Percentiles rank a stretch among this genome's conserved stretches.
These are phyloP conservation scores for Panellus pusillus DNA, from an alignment of 768 basidiomycete genomes.

Conservation along the genomic window DNA sequence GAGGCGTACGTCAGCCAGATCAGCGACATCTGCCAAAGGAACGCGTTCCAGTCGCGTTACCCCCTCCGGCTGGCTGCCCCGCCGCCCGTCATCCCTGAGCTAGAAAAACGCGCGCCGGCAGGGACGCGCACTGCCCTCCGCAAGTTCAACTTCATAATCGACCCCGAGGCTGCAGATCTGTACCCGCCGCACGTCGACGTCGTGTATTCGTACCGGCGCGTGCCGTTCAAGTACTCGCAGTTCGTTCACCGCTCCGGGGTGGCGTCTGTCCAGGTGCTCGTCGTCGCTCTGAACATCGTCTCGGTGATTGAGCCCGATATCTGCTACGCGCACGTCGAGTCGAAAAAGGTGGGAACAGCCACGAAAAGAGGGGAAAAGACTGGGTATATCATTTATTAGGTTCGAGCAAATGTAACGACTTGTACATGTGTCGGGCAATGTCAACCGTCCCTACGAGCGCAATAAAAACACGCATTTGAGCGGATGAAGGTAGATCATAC, in stretches of 20 bases:
- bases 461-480: too few species aligned
- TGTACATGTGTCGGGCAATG: too few species aligned
- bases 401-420: too few species aligned
- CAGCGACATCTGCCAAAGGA: constrained; percentile 78
- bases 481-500: too few species aligned
- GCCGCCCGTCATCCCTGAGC: constrained; percentile 69
- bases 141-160: constrained; percentile 82
- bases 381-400: too few species aligned
- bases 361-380: too few species aligned
- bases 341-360: too few species aligned
- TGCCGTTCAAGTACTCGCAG: constrained; percentile 87
- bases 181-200: too few species aligned
- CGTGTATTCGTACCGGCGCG: constrained; percentile 86
- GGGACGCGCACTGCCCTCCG: constrained; percentile 60
- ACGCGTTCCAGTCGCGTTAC: constrained; percentile 90
- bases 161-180: too few species aligned
- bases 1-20: constrained; percentile 94
- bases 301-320: constrained; percentile 64
- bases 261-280: constrained; percentile 87
- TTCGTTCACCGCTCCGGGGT: constrained; percentile 90
- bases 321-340: too few species aligned
- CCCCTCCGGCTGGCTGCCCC: constrained; percentile 75
- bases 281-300: constrained; percentile 79
- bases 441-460: too few species aligned
- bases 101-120: constrained; percentile 68